Evolutionary conservation across 2,329 filamentous ascomycete species (phyloP).

Genomic region (Alternaria brassicae): DNA sequence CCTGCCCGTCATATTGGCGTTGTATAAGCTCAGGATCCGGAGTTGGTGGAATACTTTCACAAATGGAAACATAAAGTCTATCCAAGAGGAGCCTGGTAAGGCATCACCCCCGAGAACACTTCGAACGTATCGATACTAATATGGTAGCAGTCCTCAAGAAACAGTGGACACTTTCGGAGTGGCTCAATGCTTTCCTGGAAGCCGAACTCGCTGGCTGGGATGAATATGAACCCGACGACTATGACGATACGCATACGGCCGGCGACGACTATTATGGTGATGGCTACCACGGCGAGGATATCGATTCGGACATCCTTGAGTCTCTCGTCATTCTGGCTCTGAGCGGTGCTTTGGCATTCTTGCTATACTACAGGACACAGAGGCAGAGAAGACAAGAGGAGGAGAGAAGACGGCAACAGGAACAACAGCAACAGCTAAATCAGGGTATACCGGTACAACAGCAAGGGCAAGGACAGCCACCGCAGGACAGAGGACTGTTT

Average conservation of each 20-base stretch:
- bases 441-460: slow-evolving; percentile 32
- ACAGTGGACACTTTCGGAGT: slow-evolving; percentile 81
- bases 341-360: slow-evolving; percentile 73
- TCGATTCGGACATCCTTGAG: slow-evolving; percentile 83
- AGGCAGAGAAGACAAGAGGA: slow-evolving; percentile 58
- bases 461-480: slow-evolving; percentile 31
- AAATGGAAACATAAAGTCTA: slow-evolving; percentile 88
- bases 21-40: slow-evolving; percentile 82
- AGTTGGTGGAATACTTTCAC: slow-evolving; percentile 96
- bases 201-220: slow-evolving; percentile 65
- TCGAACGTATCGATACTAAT: slow-evolving; percentile 7
- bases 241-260: slow-evolving; percentile 45
- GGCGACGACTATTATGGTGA: slow-evolving; percentile 66
- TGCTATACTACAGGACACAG: slow-evolving; percentile 83
- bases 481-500: slow-evolving; percentile 64
- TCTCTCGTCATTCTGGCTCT: slow-evolving; percentile 83
- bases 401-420: slow-evolving; percentile 38
- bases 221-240: slow-evolving; percentile 58
- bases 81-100: slow-evolving; percentile 85
- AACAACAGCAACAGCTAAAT: slow-evolving; percentile 43
- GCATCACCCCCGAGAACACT: neutral
- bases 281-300: slow-evolving; percentile 59
- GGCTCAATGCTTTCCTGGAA: slow-evolving; percentile 84
- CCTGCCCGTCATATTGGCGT: slow-evolving; percentile 84
- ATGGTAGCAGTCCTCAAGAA: slow-evolving; percentile 66